Evolutionary conservation across 1,139 yeast species (phyloP).

Genomic region (Blastobotrys buckinghamii): DNA sequence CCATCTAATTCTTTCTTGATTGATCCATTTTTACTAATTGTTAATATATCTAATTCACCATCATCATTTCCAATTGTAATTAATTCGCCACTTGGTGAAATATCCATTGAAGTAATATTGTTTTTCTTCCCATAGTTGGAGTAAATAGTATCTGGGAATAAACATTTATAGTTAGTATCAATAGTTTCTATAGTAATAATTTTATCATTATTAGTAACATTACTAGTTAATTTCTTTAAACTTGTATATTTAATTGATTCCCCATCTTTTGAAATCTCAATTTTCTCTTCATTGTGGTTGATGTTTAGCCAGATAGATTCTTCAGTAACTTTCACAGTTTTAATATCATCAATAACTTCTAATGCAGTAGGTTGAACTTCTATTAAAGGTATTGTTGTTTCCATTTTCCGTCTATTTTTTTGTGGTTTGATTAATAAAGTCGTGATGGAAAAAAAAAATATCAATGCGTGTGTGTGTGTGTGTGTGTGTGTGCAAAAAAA

Average conservation of each 20-base stretch:
- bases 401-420: conserved; percentile 44
- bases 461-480: conserved; percentile 53
- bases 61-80: conserved; percentile 40
- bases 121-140: not conserved
- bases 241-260: conserved; percentile 11
- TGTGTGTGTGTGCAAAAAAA: conserved; percentile 39
- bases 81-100: conserved; percentile 31
- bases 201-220: conserved; percentile 22
- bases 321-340: conserved; percentile 15
- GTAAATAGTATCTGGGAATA: conserved; percentile 10
- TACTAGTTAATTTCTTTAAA: not conserved
- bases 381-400: conserved; percentile 24
- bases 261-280: conserved; percentile 30
- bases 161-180: not conserved
- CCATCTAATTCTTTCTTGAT: conserved; percentile 25
- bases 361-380: conserved; percentile 41
- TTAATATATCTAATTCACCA: conserved; percentile 36
- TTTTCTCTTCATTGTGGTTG: conserved; percentile 15
- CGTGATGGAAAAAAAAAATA: conserved; percentile 47
- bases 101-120: conserved; percentile 32
- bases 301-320: conserved; percentile 39
- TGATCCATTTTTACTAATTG: conserved; percentile 11
- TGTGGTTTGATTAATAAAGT: conserved; percentile 66
- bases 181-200: not conserved
- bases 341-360: conserved; percentile 39